These are phyloP conservation scores for Ustilago tritici DNA, from an alignment of 1,284 basidiomycete species.

Conservation along the genomic window DNA sequence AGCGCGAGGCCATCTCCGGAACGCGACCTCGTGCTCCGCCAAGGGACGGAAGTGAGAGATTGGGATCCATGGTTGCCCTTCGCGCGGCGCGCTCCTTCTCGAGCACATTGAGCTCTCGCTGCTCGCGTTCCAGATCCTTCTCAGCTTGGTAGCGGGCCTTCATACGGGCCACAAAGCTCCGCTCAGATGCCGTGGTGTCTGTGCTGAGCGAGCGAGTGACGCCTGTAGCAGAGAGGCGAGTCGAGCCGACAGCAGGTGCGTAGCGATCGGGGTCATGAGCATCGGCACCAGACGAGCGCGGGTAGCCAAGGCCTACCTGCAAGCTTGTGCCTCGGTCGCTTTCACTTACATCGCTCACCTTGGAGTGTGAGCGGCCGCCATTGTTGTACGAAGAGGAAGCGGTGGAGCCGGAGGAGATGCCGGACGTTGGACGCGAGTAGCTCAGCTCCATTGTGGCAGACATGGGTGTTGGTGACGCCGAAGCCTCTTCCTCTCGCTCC, in stretches of 20 bases:
- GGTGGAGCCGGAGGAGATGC: conserved; percentile 17
- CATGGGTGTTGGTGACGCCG: conserved; percentile 9
- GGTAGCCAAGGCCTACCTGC: conserved; percentile 38
- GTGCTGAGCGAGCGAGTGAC: conserved; percentile 60
- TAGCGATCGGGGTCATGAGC: conserved; percentile 49
- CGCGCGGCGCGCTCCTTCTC: conserved; percentile 43
- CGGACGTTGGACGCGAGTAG: conserved; percentile 24
- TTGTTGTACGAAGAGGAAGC: conserved; percentile 24
- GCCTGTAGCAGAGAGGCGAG: conserved; percentile 43
- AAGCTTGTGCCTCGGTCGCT: conserved; percentile 17
- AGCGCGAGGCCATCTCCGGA: conserved; percentile 54
- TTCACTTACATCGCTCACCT: conserved; percentile 17
- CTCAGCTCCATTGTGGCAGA: conserved; percentile 12
- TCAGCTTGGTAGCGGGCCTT: conserved; percentile 65
- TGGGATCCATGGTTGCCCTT: conserved; percentile 40
- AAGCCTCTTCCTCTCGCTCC: conserved; percentile 52
- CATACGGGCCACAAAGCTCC: conserved; percentile 66
- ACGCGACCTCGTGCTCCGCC: conserved; percentile 36
- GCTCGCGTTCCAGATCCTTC: conserved; percentile 52
- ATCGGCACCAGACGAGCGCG: conserved; percentile 15
- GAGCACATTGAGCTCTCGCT: conserved; percentile 44
- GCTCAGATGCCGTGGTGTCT: conserved; percentile 61
- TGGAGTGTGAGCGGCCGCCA: conserved; percentile 17
- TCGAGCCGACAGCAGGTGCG: conserved; percentile 55
- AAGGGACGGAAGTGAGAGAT: conserved; percentile 26